Conservation (phyloP, 495 filamentous ascomycete species). For the Staphylotrichum longicolle region DNA sequence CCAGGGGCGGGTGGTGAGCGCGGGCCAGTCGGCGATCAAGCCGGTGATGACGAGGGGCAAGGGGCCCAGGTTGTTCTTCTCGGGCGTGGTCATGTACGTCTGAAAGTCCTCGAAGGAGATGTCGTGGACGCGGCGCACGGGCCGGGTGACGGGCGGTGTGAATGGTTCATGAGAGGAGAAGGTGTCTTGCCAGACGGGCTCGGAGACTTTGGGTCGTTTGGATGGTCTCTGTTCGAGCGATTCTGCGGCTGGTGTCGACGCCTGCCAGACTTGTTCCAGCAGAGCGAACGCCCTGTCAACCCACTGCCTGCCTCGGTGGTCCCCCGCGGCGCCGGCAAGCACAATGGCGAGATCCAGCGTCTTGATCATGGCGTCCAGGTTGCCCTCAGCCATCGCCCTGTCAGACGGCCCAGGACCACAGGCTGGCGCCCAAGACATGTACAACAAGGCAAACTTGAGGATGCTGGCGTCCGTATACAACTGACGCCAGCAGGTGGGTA, state of each 20-base stretch:
- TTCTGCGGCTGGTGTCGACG: neutral
- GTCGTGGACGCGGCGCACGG: conserved; percentile 36
- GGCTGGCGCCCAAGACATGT: conserved; percentile 11
- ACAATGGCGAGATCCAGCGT: conserved; percentile 77
- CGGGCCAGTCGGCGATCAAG: conserved; percentile 72
- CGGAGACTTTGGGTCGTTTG: conserved; percentile 5
- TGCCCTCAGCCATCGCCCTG: neutral
- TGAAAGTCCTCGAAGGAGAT: conserved; percentile 65
- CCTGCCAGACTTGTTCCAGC: conserved; percentile 38
- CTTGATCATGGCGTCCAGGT: conserved; percentile 51
- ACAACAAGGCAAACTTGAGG: conserved; percentile 54
- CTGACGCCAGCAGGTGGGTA: conserved; percentile 70
- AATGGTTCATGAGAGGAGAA: conserved; percentile 45
- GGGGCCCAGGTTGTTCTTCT: conserved; percentile 30
- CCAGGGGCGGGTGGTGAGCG: conserved; percentile 68
- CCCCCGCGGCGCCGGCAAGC: conserved; percentile 67
- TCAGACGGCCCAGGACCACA: neutral
- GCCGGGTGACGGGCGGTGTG: conserved; percentile 39
- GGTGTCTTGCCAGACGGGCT: conserved; percentile 15
- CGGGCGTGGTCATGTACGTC: conserved; percentile 49
- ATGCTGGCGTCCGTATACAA: conserved; percentile 78
- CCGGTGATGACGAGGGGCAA: conserved; percentile 69
- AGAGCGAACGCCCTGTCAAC: conserved; percentile 55
- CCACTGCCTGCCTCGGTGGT: conserved; percentile 51
- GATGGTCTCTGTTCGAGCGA: neutral